These are phyloP conservation scores for Populus simonii DNA, from an alignment of 345 rosid species.

Conservation along the genomic window DNA sequence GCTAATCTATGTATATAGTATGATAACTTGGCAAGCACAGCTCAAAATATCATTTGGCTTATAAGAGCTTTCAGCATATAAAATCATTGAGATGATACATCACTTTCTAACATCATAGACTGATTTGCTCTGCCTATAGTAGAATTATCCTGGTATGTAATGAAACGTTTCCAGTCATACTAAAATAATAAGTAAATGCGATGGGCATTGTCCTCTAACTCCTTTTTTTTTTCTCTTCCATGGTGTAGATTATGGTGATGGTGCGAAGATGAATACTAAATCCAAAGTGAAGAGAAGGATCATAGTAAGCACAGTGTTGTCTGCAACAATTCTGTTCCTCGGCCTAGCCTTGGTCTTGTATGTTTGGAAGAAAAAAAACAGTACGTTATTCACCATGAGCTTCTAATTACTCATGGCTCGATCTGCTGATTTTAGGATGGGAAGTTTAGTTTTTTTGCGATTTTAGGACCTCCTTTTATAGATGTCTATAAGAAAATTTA, in stretches of 20 bases:
- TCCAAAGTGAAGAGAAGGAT: background rate
- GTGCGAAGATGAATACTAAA: background rate
- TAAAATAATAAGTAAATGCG: too few species aligned
- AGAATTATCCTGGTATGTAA: too few species aligned
- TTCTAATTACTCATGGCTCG: too few species aligned
- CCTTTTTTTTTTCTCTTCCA: background rate
- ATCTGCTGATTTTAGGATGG: too few species aligned
- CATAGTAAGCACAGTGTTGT: background rate
- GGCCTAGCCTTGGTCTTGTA: background rate
- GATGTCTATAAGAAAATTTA: background rate
- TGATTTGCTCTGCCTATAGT: background rate
- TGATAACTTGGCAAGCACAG: background rate
- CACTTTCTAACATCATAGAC: background rate
- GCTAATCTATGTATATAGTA: background rate
- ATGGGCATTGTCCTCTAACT: too few species aligned
- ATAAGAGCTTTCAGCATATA: background rate
- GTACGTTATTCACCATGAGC: background rate
- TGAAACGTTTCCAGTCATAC: background rate
- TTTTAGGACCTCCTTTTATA: too few species aligned
- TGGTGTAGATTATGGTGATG: background rate
- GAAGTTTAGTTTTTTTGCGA: too few species aligned
- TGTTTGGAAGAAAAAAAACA: background rate
- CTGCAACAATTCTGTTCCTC: background rate
- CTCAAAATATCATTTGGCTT: background rate
- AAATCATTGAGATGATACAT: background rate